These are phyloP conservation scores for Fabrea salina DNA, from an alignment of 169 alveolate genomes.

Conservation along the genomic window DNA sequence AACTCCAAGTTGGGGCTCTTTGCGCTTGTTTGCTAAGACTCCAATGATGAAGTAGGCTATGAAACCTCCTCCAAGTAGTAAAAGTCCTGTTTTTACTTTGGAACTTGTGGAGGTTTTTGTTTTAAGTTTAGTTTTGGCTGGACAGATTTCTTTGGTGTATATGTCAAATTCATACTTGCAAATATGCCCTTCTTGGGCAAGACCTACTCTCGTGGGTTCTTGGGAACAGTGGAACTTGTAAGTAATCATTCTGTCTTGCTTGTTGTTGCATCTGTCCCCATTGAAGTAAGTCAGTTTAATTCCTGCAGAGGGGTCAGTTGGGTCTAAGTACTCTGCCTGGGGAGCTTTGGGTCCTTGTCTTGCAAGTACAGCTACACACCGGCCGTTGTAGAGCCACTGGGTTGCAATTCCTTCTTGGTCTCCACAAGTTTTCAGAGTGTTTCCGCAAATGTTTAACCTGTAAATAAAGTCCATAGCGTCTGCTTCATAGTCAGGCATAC, in stretches of 20 bases:
- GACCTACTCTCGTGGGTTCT: neutral
- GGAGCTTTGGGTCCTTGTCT: constrained; percentile 1
- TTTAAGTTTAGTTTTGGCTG: neutral
- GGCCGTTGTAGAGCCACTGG: constrained; percentile 17
- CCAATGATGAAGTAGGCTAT: constrained; percentile 9
- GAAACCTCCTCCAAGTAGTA: neutral
- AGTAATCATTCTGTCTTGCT: neutral
- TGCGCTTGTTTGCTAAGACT: neutral
- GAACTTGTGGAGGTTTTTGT: neutral
- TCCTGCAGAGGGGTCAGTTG: neutral
- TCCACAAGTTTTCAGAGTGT: neutral
- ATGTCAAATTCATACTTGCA: constrained; percentile 17
- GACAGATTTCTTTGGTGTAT: neutral
- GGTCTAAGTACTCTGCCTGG: neutral
- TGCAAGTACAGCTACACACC: constrained; percentile 19
- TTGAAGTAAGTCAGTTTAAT: neutral
- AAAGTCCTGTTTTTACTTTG: neutral
- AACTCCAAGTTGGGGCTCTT: neutral
- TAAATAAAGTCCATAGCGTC: neutral
- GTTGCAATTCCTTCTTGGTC: constrained; percentile 1
- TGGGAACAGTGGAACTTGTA: constrained; percentile 3
- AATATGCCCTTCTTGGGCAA: neutral
- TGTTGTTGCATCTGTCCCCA: constrained; percentile 6
- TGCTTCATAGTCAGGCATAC: constrained; percentile 1
- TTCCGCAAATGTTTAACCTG: constrained; percentile 10